Base-by-base conservation (phyloP, 768 basidiomycete species). In the Candolleomyces aberdarensis region DNA sequence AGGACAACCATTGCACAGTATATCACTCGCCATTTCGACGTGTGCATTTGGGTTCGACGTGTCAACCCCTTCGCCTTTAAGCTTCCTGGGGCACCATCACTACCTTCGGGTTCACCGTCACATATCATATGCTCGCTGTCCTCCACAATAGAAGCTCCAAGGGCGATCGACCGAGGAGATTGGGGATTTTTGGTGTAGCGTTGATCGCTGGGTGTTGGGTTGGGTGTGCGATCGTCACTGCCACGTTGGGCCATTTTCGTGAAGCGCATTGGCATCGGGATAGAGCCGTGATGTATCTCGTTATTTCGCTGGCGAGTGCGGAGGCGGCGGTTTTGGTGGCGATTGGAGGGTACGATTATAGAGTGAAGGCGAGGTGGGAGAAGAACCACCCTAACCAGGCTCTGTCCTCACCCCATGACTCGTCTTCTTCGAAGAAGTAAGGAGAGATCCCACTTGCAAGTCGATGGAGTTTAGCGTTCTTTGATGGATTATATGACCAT, bases 311-410 rank as follows among this genome's bases (percentile, higher is more conserved):
- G 15, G 44, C 44, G 44, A 20, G 44, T 7, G 6, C 19, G 44
- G 44, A 46, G 44, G 19, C 19, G 3, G 15, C 19, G 3, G 44
- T 46, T 17, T 17, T 46, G 44, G 15, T 46, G 8, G 44, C 10
- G 6, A 46, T 46, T 17, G 44, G 10, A 20, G 44, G 44, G 15
- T 7, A 3, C 6, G 44, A 46, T 20, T 46, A 17, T 20, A 68
- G 92, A 88, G 63, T 94, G 92, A 54, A 85, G 80, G 59, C 88
- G 78, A 1, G 95, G 92, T 68, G 92, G 89, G 50, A 88, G 82
- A 1, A 97, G 77, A 57, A 96, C 72, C 1, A 81, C 82, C 14
- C 87, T 86, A 14, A 96, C 77, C 26, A 26, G 26, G 8, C 87
- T 91, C 64, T 88, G 89, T n/a, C 88, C 11, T 36, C 36, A 1